Percentiles rank a stretch among this genome's conserved stretches.
phyloP scores from a whole-genome alignment of 139 green algal species.

The Coelastrella sp. region DNA sequence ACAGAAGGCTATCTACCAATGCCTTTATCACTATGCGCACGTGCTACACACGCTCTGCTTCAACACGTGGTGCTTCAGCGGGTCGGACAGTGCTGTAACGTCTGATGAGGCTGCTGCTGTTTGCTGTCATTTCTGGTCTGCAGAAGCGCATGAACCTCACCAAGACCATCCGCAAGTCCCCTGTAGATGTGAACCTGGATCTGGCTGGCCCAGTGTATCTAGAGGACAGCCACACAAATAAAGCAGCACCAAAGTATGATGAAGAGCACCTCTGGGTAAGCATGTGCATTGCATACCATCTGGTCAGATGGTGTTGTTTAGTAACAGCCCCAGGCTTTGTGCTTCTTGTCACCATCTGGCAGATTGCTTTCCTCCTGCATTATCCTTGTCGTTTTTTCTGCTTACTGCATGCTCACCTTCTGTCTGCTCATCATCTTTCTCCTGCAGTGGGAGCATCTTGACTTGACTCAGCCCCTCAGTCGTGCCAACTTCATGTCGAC shows the following conservation, averaged over 20 bases:
- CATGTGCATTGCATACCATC: not conserved
- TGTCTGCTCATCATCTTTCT: not conserved
- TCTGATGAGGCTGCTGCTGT: not conserved
- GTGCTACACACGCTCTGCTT: too few species aligned
- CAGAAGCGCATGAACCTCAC: constrained; percentile 95
- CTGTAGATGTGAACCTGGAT: constrained; percentile 76
- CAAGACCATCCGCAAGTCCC: constrained; percentile 94
- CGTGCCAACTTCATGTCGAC: constrained; percentile 59
- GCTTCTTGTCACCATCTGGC: not conserved
- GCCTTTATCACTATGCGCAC: too few species aligned
- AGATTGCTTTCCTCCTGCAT: not conserved
- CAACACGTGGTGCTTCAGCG: not conserved
- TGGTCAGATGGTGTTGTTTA: too few species aligned
- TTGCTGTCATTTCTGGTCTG: not conserved
- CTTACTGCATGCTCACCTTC: too few species aligned
- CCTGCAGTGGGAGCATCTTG: constrained; percentile 66
- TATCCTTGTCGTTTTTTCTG: not conserved
- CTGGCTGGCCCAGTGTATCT: constrained; percentile 51
- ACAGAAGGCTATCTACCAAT: too few species aligned
- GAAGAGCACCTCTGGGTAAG: constrained; percentile 62
- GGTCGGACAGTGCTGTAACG: not conserved
- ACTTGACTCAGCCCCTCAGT: constrained; percentile 64
- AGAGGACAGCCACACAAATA: constrained; percentile 45
- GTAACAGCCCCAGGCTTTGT: not conserved
- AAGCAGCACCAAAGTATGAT: constrained; percentile 82